Evolutionary conservation across 306 rosid genomes (phyloP).

Genomic region (Prunus padus): DNA sequence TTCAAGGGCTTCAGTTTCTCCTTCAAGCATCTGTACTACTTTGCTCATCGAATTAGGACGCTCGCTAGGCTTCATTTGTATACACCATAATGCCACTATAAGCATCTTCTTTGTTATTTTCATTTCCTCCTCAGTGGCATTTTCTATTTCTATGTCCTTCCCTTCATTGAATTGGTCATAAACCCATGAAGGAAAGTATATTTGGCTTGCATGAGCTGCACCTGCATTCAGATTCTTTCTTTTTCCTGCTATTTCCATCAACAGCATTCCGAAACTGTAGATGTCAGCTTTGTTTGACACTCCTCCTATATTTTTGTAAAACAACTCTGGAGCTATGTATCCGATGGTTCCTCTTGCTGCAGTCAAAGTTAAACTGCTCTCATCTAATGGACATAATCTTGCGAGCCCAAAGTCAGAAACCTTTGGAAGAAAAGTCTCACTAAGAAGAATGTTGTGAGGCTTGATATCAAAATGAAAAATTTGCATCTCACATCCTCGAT

Average conservation of each 20-base stretch:
- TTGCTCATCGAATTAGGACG: not conserved
- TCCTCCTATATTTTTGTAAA: not conserved
- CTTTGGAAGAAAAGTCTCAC: not conserved
- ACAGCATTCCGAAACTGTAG: not conserved
- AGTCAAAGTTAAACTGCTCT: not conserved
- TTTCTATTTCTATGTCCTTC: no score
- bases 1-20: not conserved
- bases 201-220: not conserved
- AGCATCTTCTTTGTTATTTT: no score
- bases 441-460: not conserved
- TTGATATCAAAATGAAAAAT: constrained; percentile 17
- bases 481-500: constrained; percentile 10
- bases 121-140: no score
- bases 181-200: no score
- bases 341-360: no score
- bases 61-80: constrained; percentile 13
- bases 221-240: not conserved
- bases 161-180: no score
- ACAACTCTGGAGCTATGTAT: no score
- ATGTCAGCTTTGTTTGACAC: not conserved
- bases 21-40: constrained; percentile 15
- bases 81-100: constrained; percentile 4
- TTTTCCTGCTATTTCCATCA: not conserved
- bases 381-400: not conserved
- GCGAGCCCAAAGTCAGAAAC: constrained; percentile 5